phyloP scores from a whole-genome alignment of 163 green algal genomes.

The Chloroidium sp. region DNA sequence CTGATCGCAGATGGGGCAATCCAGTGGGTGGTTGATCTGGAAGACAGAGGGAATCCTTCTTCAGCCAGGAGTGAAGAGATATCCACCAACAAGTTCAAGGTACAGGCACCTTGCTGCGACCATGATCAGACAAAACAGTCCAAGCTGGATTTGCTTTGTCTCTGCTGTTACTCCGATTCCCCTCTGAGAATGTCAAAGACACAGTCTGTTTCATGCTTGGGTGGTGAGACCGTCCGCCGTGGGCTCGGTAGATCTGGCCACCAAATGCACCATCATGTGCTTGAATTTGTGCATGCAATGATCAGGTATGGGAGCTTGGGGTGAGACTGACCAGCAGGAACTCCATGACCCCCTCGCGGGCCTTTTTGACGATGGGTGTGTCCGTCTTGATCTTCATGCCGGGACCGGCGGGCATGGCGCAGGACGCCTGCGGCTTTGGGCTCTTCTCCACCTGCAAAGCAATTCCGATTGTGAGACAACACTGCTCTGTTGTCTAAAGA shows the following conservation, averaged over 20 bases:
- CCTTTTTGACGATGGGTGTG: conserved; percentile 95
- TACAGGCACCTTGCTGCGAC: not conserved
- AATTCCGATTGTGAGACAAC: not conserved
- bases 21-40: conserved; percentile 96
- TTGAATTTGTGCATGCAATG: too few relatives aligned
- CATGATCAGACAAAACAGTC: not conserved
- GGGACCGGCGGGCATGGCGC: conserved; percentile 90
- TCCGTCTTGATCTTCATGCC: conserved; percentile 98
- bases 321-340: conserved; percentile 80
- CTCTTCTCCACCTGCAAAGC: conserved; percentile 83
- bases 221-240: too few relatives aligned
- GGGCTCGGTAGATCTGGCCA: too few relatives aligned
- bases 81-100: not conserved
- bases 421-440: conserved; percentile 97
- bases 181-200: too few relatives aligned
- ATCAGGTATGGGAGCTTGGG: too few relatives aligned
- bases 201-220: too few relatives aligned
- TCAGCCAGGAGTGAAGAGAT: not conserved
- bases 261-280: too few relatives aligned
- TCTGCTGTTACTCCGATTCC: too few relatives aligned
- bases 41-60: not conserved
- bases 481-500: not conserved
- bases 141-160: too few relatives aligned
- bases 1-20: conserved; percentile 99
- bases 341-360: conserved; percentile 98